Base-by-base conservation (phyloP, 345 rosid species). In the Raphanus raphanistrum region DNA sequence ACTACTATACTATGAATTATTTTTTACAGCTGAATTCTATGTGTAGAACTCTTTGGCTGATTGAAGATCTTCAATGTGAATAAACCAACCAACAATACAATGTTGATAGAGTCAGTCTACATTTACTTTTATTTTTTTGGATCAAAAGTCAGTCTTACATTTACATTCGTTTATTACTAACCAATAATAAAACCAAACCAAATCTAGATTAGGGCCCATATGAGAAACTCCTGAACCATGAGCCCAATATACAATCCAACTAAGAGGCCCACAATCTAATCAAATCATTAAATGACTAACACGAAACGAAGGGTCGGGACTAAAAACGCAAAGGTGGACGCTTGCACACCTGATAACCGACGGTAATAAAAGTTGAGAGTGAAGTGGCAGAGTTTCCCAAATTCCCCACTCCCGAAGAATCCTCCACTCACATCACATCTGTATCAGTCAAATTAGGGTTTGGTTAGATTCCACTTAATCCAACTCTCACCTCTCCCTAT, bases 401-500 rank as follows among this genome's bases (percentile, higher is more conserved):
- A 52, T 52, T 63, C 17, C 58, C 75, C 63, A 76, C 41, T 50
- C 7, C 59, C 71, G 48, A 70, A 71, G 70, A 70, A 63, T 54
- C n/a, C 61, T 71, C 28, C 68, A 60, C 80, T 48, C 54, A 13
- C 54, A 13, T 45, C 54, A 13, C 54, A 13, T 48, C 54, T 48
- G 17, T 48, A 5, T 50, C 3, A 52, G 58, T 52, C 58, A 52
- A 52, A 52, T 45, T 66, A 79, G 77, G 73, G 78, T 73, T 73
- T n/a, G n/a, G n/a, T n/a, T n/a, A n/a, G n/a, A n/a, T n/a, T n/a
- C n/a, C n/a, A n/a, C n/a, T n/a, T n/a, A n/a, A n/a, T n/a, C n/a
- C 69, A 15, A 50, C 41, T 25, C 69, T 0, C 2, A 31, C 63
- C 55, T 70, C 73, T 60, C 3, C 75, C 9, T 79, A 69, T 63